Conservation (phyloP, 2,329 filamentous ascomycete genomes). For the Cyphellophora attinorum region DNA sequence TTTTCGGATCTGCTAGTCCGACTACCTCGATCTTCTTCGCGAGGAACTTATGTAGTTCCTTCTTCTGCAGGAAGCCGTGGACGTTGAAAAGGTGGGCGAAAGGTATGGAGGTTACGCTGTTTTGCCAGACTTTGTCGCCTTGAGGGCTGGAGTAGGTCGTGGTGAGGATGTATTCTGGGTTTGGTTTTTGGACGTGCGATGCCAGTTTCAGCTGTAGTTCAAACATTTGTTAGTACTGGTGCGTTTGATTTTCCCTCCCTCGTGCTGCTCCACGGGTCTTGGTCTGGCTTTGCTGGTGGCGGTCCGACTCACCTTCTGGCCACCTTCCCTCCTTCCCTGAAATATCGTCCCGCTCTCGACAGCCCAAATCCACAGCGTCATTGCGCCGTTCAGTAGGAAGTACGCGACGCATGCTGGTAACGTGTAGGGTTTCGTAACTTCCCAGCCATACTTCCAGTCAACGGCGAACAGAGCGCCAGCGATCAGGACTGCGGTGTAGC, state of each 20-base stretch:
- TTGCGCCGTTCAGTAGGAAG: constrained; percentile 62
- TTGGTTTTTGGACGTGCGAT: not conserved
- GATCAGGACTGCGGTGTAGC: constrained; percentile 71
- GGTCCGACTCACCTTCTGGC: constrained; percentile 45
- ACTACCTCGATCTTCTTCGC: constrained; percentile 47
- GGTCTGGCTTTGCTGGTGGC: constrained; percentile 1
- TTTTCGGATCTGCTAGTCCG: constrained; percentile 34
- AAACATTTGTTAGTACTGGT: not conserved
- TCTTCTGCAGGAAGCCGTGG: constrained; percentile 50
- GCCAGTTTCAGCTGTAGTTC: not conserved
- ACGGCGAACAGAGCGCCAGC: constrained; percentile 77
- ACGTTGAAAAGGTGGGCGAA: constrained; percentile 52
- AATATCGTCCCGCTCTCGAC: constrained; percentile 80
- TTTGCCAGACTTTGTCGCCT: constrained; percentile 27
- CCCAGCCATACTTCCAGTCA: constrained; percentile 82
- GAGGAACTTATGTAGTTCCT: constrained; percentile 54
- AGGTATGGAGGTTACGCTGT: constrained; percentile 43
- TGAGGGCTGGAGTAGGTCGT: not conserved
- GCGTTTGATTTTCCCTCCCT: not conserved
- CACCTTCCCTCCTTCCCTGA: constrained; percentile 60
- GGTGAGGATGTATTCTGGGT: not conserved
- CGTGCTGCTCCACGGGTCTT: not conserved
- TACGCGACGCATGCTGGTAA: constrained; percentile 71
- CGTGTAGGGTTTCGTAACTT: constrained; percentile 72
- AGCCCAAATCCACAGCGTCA: constrained; percentile 76